These are phyloP conservation scores for Auricularia sp. DNA, from an alignment of 768 basidiomycete genomes.

Conservation along the genomic window DNA sequence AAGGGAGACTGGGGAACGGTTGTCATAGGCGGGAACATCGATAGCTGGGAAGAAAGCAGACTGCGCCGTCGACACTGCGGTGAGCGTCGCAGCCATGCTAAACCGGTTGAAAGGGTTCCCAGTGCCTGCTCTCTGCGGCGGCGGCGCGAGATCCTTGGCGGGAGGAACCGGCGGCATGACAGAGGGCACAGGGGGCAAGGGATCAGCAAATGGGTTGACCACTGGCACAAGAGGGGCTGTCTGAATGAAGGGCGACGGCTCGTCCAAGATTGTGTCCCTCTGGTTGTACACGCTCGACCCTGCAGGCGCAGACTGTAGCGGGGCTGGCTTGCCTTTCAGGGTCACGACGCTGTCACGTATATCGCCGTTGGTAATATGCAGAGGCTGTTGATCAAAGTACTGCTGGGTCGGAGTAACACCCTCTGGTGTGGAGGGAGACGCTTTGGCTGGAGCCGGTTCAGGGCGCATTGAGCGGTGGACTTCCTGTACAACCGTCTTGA, in stretches of 20 bases:
- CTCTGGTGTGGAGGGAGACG: not conserved
- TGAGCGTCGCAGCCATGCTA: not conserved
- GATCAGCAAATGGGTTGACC: not conserved
- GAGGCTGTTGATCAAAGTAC: not conserved
- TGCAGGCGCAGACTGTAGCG: not conserved
- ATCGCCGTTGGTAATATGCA: not conserved
- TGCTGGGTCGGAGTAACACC: not conserved
- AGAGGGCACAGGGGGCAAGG: not conserved
- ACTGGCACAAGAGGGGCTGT: not conserved
- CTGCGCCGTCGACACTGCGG: not conserved
- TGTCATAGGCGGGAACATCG: not conserved
- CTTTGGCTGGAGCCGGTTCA: not conserved
- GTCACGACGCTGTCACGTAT: not conserved
- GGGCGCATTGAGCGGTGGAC: not conserved
- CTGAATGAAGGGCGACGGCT: conserved; percentile 1
- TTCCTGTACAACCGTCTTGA: not conserved
- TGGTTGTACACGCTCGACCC: not conserved
- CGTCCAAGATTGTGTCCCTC: not conserved
- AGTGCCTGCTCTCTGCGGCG: not conserved
- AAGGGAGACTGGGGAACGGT: not conserved
- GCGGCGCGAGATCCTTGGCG: not conserved
- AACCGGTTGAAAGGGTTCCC: not conserved
- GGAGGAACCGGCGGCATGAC: not conserved
- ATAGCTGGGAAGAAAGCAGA: not conserved
- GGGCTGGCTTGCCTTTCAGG: not conserved